These are phyloP conservation scores for Coniochaeta sp. DNA, from an alignment of 2,329 filamentous ascomycete genomes.

Conservation along the genomic window DNA sequence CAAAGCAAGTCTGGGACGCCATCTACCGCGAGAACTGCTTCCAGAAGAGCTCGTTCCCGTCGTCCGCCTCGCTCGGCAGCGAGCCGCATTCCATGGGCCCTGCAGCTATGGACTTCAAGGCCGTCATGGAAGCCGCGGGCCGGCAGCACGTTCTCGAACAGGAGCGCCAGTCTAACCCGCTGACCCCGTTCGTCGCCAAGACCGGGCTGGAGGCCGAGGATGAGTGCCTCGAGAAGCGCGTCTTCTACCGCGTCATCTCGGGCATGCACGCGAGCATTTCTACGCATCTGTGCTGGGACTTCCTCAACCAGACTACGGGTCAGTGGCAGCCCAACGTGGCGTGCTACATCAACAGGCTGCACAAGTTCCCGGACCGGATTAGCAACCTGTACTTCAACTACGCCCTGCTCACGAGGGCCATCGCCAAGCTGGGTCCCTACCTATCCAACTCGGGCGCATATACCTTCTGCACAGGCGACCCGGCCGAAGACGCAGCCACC, in stretches of 20 bases:
- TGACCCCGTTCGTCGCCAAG: constrained; percentile 53
- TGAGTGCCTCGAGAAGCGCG: constrained; percentile 95
- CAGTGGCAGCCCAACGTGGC: constrained; percentile 84
- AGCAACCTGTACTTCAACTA: constrained; percentile 99
- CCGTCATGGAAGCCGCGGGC: constrained; percentile 51
- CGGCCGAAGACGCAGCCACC: constrained; percentile 68
- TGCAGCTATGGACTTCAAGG: constrained; percentile 54
- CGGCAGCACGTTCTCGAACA: constrained; percentile 56
- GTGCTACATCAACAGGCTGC: constrained; percentile 84
- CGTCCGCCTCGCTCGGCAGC: constrained; percentile 45
- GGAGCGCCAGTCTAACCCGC: constrained; percentile 45
- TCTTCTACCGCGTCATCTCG: constrained; percentile 91
- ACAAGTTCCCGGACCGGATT: constrained; percentile 79
- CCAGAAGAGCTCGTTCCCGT: constrained; percentile 56
- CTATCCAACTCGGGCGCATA: constrained; percentile 57
- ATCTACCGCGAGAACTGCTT: constrained; percentile 99
- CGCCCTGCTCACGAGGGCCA: constrained; percentile 82
- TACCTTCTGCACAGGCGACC: constrained; percentile 87
- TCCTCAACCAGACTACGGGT: constrained; percentile 89
- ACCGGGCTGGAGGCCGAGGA: constrained; percentile 73
- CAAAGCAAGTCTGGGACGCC: constrained; percentile 89
- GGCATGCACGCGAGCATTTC: constrained; percentile 99
- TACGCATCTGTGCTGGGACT: constrained; percentile 92
- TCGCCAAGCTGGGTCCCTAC: constrained; percentile 82
- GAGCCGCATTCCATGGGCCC: constrained; percentile 35